Base-by-base conservation (phyloP, 2,329 filamentous ascomycete genomes). In the Bipolaris sorokiniana region DNA sequence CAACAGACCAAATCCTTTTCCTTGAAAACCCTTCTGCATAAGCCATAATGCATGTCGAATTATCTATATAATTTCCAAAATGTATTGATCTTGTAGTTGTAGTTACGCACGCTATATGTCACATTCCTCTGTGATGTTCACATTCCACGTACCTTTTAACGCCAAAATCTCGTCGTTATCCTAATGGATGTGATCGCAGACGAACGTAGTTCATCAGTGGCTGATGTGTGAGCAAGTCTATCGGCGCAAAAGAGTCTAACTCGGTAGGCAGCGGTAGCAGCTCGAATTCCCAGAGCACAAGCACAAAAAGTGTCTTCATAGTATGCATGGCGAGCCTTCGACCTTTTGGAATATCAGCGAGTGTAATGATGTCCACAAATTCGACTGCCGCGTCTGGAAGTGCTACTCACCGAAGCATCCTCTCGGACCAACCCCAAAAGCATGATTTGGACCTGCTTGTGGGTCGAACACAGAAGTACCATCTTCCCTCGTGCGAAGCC, bases 371-470 rank as follows among this genome's bases (percentile, higher is more conserved):
- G 34, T 36, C 15, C 34, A 36, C 3, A 16, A 16, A n/a, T 15
- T 16, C 34, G 13, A 7, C 34, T 36, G 34, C 15, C 15, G 16
- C 5, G 34, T 36, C 15, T 36, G 13, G 34, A 16, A 16, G 34
- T 31, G 15, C 13, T 36, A 36, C 34, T 36, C 7, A 36, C 34
- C 34, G 34, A 36, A 36, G 34, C 34, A 36, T 7, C 34, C 34
- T 16, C 34, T 36, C 34, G 34, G 34, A 36, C 34, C 34, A 36
- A 41, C 38, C 38, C 20, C 38, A 41, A 41, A 41, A 11, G 38
- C 16, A 41, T 16, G 38, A 41, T 41, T 41, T 41, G 38, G 38
- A 41, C 38, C 38, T 41, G 38, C 38, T 41, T 41, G 38, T 41
- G 38, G 38, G 38, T 41, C 38, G 38, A 41, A 41, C 38, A 16